Percentiles rank a stretch among this genome's conserved stretches.
Evolutionary conservation across 164 flowering plant species (phyloP).

Genomic region (Cinnamomum chago): DNA sequence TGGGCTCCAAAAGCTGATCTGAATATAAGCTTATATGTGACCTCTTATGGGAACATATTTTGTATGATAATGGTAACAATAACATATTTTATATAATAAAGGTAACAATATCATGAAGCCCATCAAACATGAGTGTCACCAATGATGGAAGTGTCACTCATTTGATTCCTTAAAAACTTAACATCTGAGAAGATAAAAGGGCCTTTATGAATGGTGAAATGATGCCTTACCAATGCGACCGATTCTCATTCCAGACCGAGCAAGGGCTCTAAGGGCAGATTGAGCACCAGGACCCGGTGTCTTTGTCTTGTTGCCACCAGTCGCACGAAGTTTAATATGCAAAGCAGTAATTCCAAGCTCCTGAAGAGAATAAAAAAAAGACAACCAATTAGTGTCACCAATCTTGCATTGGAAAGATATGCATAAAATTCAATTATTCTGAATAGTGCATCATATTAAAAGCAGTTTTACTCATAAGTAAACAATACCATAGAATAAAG

Average conservation of each 20-base stretch:
- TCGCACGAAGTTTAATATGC: constrained; percentile 86
- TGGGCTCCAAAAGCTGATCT: too few species aligned
- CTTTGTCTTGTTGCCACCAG: constrained; percentile 91
- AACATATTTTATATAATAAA: too few species aligned
- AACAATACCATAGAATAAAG: background rate
- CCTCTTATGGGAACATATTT: too few species aligned
- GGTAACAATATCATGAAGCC: too few species aligned
- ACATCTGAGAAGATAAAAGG: background rate
- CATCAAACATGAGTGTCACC: too few species aligned
- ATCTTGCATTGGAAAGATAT: background rate
- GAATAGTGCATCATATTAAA: too few species aligned
- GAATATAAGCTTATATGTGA: too few species aligned
- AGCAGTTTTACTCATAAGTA: background rate
- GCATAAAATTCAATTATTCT: background rate
- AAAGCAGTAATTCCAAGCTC: constrained; percentile 83
- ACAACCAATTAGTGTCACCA: background rate
- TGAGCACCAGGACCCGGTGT: constrained; percentile 96
- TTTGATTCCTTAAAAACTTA: too few species aligned
- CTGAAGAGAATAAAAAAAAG: constrained; percentile 22
- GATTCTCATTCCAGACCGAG: constrained; percentile 86
- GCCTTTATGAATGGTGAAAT: background rate
- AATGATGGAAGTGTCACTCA: too few species aligned
- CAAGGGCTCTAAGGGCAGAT: constrained; percentile 85
- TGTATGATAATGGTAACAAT: too few species aligned
- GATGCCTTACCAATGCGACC: constrained; percentile 68